Base-by-base conservation (phyloP, 1,284 basidiomycete species). In the Meira miltonrushii region DNA sequence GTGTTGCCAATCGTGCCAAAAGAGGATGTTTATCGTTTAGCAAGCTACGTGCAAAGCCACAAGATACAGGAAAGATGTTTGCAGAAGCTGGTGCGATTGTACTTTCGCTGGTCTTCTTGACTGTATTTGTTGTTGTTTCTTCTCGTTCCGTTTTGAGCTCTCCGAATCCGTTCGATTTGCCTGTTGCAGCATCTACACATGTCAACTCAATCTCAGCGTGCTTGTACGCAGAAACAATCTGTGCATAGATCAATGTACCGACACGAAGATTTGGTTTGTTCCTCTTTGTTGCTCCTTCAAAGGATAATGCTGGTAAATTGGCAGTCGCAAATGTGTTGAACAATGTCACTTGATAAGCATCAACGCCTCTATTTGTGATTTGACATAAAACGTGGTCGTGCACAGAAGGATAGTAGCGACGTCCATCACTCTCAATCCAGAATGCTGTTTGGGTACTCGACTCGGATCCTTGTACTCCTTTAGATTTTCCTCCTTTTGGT, bases 231-330 rank as follows among this genome's bases (percentile, higher is more conserved):
- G 59, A 56, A 19, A 67, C 59, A 12, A 77, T 55, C 8, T 66
- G 57, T 1, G 74, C 75, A 38, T 78, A 78, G 28, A 78, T 67
- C 2, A 77, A 52, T 2, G 67, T 50, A 4, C 75, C 75, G 21
- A 75, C 63, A n/a, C 61, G 57, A 9, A 78, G 62, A 52, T 76
- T 75, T 21, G 75, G 75, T 39, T 67, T 68, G 57, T 74, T 67
- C 12, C 75, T 66, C 54, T 76, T 76, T 2, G 74, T 75, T 8
- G 75, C 75, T 19, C 75, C 75, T 54, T 77, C 73, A 38, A 78
- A 78, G 13, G 69, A 60, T 23, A 78, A 69, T 9, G 64, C 71
- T 5, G 75, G 72, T 2, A 78, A 59, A 9, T 66, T 69, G 23
- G 67, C 68, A 1, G 53, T 69, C 1, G 71, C 62, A 10, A 19